Evolutionary conservation across 2,329 filamentous ascomycete species (phyloP).

Genomic region (Pseudogymnoascus sp.): DNA sequence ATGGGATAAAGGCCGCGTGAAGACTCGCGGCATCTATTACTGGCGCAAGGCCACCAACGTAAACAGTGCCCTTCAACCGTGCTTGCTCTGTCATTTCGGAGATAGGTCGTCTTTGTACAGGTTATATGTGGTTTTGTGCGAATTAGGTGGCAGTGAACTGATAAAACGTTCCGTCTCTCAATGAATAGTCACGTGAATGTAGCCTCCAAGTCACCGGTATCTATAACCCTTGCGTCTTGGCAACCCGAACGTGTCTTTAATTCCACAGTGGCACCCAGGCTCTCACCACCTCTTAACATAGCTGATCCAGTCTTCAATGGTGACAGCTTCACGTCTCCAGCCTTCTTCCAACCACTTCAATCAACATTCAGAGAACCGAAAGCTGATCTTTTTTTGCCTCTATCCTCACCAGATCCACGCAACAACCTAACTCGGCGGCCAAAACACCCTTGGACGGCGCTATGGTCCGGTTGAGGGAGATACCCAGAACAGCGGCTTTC

Average conservation of each 20-base stretch:
- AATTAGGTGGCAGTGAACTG: constrained; percentile 1
- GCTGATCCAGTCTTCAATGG: constrained; percentile 1
- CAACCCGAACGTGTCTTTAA: constrained; percentile 10
- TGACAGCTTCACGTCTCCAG: not conserved
- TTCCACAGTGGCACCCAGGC: not conserved
- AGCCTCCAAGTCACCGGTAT: not conserved
- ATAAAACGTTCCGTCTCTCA: not conserved
- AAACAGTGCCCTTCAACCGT: constrained; percentile 83
- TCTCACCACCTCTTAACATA: not conserved
- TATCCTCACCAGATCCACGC: not conserved
- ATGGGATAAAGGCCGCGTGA: constrained; percentile 88
- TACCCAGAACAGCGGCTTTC: constrained; percentile 92
- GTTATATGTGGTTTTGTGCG: not conserved
- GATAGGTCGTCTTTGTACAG: not conserved
- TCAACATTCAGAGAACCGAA: not conserved
- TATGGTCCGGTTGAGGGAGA: constrained; percentile 96
- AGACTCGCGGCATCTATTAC: constrained; percentile 67
- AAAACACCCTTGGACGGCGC: constrained; percentile 17
- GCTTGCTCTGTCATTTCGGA: constrained; percentile 69
- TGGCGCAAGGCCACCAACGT: constrained; percentile 80
- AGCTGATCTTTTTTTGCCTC: not conserved
- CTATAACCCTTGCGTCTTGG: constrained; percentile 4
- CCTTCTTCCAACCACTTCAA: not conserved
- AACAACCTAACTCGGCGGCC: constrained; percentile 1
- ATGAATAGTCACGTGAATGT: not conserved